Base-by-base conservation (phyloP, 148 eudicot genomes). In the Simmondsia chinensis region DNA sequence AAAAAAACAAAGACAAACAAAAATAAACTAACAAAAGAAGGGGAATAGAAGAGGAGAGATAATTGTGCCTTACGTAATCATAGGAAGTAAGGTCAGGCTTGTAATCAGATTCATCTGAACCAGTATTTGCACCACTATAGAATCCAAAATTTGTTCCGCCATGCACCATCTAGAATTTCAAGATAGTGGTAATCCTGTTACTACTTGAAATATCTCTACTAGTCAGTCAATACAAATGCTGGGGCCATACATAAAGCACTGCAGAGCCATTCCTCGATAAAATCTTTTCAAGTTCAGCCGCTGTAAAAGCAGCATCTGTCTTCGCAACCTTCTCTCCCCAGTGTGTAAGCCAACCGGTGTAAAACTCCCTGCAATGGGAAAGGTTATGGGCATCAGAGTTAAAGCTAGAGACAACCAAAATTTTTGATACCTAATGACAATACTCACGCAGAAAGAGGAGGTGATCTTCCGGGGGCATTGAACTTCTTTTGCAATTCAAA, bases 91-190 rank as follows among this genome's bases (percentile, higher is more conserved):
- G 82, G 66, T 85, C 97, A 41, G 97, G 80, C 73, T 79, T 79
- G 73, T 85, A 91, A 56, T 76, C 97, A 17, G 73, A 69, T 63
- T 76, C 85, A 50, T 52, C 36, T 22, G 59, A 66, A 54, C 82
- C 95, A 47, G 81, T 72, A 60, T 91, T 91, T 64, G 97, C 95
- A 52, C 97, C 97, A 61, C 47, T 85, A 59, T 76, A 91, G 44
- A 91, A 91, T 40, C 97, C 97, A 52, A 82, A 91, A 59, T 85
- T 91, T 33, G 95, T 81, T 53, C 97, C 97, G 64, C 97, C 97
- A 59, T 91, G 97, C 15, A 67, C 97, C 97, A 91, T 85, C 97
- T 91, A 55, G 13, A 60, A 60, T 47, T 20, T 47, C 65, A 35
- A 43, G 40, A 39, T 18, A 52, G 40, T 37, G 48, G 33, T 48